Evolutionary conservation across 208 protist species (phyloP), one percentile per base, ranked within the genome.

Genomic region (Leishmania aethiopica): DNA sequence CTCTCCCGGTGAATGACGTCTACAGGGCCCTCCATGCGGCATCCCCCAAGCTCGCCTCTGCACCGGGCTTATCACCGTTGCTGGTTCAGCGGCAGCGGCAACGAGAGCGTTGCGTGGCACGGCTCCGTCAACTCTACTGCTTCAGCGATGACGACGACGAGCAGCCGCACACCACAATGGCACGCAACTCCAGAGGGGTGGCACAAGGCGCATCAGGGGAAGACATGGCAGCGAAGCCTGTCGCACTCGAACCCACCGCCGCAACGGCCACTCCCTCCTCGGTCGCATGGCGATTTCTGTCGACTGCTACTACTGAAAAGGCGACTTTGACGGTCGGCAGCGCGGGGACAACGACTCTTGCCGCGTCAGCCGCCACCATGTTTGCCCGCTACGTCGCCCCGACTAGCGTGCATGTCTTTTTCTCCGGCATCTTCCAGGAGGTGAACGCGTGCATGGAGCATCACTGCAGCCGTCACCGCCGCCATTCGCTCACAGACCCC

Each of bases 401-500:
- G 0, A 79, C 86, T 37, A 90, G 82, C 67, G 57, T 86, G 4
- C 86, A 92, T 69, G 83, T 77, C 42, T 91, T 92, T 74, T 94
- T 87, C 69, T 84, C 87, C 2, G 77, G 79, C 64, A 82, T 86
- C 7, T 94, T 94, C 84, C 67, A 84, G 35, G 57, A 75, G 47
- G 82, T 89, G n/a, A 83, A 86, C 71, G 62, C 37, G 13, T 75
- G 47, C 71, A 81, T 84, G 66, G 86, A 89, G 59, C 49, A 35
- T 69, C 60, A 59, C 49, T 59, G 73, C 35, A 37, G 42, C 49
- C 28, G 75, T 35, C 37, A 42, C 28, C 55, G 15, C 69, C 32
- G 47, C 47, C 32, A 40, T 6, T 55, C 66, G 28, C 51, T 70
- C 49, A 11, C 40, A 15, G 66, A 71, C 37, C 66, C 37, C 75